phyloP scores from a whole-genome alignment of 345 rosid genomes.

The Linum usitatissimum region DNA sequence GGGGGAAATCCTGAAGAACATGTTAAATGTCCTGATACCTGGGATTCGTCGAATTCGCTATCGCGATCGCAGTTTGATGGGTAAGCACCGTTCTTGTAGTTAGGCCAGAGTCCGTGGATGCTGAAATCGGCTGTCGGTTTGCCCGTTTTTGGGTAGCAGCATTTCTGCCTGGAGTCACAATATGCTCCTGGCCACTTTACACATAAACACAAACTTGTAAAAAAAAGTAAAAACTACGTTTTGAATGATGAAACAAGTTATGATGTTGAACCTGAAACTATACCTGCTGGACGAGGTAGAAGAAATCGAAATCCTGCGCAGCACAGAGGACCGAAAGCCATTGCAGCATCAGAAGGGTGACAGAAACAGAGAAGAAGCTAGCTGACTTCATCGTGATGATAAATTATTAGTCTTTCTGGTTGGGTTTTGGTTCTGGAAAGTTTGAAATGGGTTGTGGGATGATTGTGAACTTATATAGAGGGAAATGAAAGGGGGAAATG shows the following conservation, averaged over 20 bases:
- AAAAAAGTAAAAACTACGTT: not conserved
- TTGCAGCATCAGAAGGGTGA: conserved; percentile 31
- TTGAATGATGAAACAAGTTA: no score
- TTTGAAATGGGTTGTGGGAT: not conserved
- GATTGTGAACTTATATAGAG: not conserved
- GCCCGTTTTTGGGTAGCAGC: conserved; percentile 79
- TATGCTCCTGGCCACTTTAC: conserved; percentile 89
- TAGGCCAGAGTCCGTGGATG: conserved; percentile 94
- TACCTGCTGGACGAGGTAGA: conserved; percentile 81
- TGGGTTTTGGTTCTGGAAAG: not conserved
- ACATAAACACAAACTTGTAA: no score
- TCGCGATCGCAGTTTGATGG: conserved; percentile 56
- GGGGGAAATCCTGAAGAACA: not conserved
- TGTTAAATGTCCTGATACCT: conserved; percentile 34
- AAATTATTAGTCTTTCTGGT: no score
- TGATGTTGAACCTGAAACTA: not conserved
- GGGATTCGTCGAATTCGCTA: conserved; percentile 30
- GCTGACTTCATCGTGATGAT: not conserved
- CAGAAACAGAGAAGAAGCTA: conserved; percentile 13
- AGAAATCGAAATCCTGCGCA: conserved; percentile 59
- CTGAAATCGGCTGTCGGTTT: conserved; percentile 77
- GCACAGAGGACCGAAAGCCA: conserved; percentile 31
- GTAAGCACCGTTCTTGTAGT: conserved; percentile 54
- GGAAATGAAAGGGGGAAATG: not conserved
- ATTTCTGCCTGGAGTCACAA: conserved; percentile 48